Evolutionary conservation across 352 stramenopile species (phyloP), one percentile per base, ranked within the genome.

Genomic region (Globisporangium paddicum): DNA sequence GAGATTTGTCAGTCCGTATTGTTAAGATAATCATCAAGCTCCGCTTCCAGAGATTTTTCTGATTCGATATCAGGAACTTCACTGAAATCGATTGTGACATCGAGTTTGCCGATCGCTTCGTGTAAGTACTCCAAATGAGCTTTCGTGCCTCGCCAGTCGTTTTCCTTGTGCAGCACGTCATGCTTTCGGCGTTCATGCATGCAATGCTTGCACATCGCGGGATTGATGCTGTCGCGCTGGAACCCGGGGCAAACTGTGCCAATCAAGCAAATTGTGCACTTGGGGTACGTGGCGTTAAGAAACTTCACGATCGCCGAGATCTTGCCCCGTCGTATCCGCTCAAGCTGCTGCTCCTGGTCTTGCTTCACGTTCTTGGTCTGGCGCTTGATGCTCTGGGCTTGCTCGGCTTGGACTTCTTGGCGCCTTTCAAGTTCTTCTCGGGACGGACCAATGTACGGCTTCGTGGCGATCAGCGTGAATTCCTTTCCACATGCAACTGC

Each of bases 401-500:
- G 67, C n/a, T 79, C 66, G 0, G 55, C 41, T 18, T 87, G 66
- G 35, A 83, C 67, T 18, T 76, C 58, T 21, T 72, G 69, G 11
- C 62, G 64, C 11, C 67, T 69, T 32, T 82, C 80, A 2, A 91
- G 48, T 37, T 90, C 85, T 19, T 96, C 73, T 62, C 84, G 63
- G 10, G 66, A 81, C 4, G 89, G 87, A 2, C 91, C 93, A n/a
- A 97, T 84, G 68, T 98, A 98, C 8, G 93, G 90, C 62, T 96
- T 96, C 0, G 93, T 98, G 2, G 87, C 89, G 13, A 98, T 79
- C 23, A 98, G 51, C 0, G 92, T 98, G 51, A 95, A 98, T 63
- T 98, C 92, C 4, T 89, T 86, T 25, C 90, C 93, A 67, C 83
- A 95, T 6, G 93, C 89, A 62, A 97, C 86, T 94, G 42, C 14